Evolutionary conservation across 2,329 filamentous ascomycete genomes (phyloP), one percentile per base, ranked within the genome.

Genomic region (Plectosphaerella cucumerina): DNA sequence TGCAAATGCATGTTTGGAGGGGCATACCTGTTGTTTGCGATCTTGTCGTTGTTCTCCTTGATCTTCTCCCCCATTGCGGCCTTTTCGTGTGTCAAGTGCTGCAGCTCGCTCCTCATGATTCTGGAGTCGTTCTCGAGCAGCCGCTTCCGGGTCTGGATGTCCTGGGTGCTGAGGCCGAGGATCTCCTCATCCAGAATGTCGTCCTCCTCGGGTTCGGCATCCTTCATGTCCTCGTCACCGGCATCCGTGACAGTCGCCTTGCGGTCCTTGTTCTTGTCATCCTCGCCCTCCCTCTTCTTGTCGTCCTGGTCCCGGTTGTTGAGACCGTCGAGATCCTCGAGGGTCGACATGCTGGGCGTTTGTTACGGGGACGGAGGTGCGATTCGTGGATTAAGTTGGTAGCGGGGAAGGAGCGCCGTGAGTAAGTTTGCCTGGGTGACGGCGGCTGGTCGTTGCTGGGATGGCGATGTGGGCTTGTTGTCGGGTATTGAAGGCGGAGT

Each of bases 41-140:
- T 99, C 83, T 99, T 99, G 61, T 99, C 95, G 64, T 90, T 76
- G 66, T 99, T 99, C 69, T 99, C 94, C 80, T 97, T 97, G 72
- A 99, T 97, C 79, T 97, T 97, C 72, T 97, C 93, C 52, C 86
- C 85, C 94, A 99, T 99, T 46, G 90, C 86, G 47, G 87, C 85
- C 76, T 96, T 96, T 75, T 99, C 94, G 65, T 99, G 94, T 63
- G 87, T 88, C 74, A 99, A 79, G 61, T 94, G 87, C 68, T 96
- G 92, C 63, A 85, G 91, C 72, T 99, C 94, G 78, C 91, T 96
- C 80, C 89, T 93, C 91, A 99, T 97, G 73, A 99, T 97, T 64
- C 94, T 84, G 64, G 94, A 89, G 72, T 99, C 94, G 72, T 99
- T 99, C 73, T 99, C 94, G 59, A 99, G 79, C 66, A 99, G 81